These are phyloP conservation scores for Fusarium redolens DNA, from an alignment of 2,329 filamentous ascomycete species.

Conservation along the genomic window DNA sequence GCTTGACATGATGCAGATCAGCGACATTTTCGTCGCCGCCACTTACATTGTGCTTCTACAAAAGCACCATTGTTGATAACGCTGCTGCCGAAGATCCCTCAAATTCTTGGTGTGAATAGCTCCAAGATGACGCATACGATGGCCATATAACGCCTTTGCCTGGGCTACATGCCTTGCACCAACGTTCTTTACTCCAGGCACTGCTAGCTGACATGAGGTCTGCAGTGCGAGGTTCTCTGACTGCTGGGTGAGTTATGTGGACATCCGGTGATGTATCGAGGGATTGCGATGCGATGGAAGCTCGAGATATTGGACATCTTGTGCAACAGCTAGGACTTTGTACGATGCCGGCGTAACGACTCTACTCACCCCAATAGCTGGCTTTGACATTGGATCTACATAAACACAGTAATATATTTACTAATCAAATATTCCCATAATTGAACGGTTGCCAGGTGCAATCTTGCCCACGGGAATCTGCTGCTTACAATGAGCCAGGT, in stretches of 20 bases:
- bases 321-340: rapidly evolving
- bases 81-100: background rate
- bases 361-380: rapidly evolving
- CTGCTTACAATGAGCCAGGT: background rate
- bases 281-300: rapidly evolving
- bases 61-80: background rate
- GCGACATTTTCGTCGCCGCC: background rate
- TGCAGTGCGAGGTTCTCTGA: background rate
- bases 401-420: background rate
- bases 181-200: background rate
- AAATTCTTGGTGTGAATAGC: rapidly evolving
- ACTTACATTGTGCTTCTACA: background rate
- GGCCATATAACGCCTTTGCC: background rate
- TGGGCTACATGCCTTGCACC: background rate
- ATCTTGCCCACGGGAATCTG: rapidly evolving
- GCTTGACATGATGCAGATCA: background rate
- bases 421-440: background rate
- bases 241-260: no score
- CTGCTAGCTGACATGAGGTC: background rate
- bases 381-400: rapidly evolving
- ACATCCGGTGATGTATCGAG: background rate
- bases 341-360: no score
- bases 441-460: background rate
- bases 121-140: background rate
- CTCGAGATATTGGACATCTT: rapidly evolving